Evolutionary conservation across 768 basidiomycete species (phyloP).

Genomic region (Austroboletus eburneus): DNA sequence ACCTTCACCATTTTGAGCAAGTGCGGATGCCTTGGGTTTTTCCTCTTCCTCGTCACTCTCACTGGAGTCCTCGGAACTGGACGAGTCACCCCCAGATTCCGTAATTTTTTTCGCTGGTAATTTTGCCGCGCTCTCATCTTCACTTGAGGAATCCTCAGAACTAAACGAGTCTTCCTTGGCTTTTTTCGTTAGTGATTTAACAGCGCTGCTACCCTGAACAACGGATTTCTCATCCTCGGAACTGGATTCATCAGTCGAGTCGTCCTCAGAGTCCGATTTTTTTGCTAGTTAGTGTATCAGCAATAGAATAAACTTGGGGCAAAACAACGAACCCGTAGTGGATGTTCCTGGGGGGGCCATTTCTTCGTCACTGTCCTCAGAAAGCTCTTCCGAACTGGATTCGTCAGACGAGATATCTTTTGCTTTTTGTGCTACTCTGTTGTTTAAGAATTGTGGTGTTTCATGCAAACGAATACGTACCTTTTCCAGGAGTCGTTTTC

Average conservation of each 20-base stretch:
- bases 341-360: slow-evolving; percentile 30
- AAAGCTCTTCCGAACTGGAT: slow-evolving; percentile 2
- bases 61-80: slow-evolving; percentile 9
- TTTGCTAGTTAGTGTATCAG: too few relatives aligned
- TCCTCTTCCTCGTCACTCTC: background rate
- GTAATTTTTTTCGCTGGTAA: background rate
- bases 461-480: background rate
- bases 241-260: background rate
- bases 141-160: too few relatives aligned
- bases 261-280: background rate
- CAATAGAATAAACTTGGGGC: too few relatives aligned
- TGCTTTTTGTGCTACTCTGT: background rate
- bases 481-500: slow-evolving; percentile 41
- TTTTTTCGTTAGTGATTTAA: too few relatives aligned
- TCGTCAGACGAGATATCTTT: background rate
- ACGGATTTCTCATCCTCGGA: too few relatives aligned
- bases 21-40: background rate
- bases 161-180: too few relatives aligned
- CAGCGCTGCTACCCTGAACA: too few relatives aligned
- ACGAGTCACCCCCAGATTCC: slow-evolving; percentile 1
- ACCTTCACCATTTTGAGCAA: slow-evolving; percentile 51
- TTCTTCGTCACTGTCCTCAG: background rate
- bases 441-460: background rate
- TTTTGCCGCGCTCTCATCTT: too few relatives aligned
- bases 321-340: too few relatives aligned